Conservation (phyloP, 2,329 filamentous ascomycete genomes). For the Pseudogymnoascus sp. region DNA sequence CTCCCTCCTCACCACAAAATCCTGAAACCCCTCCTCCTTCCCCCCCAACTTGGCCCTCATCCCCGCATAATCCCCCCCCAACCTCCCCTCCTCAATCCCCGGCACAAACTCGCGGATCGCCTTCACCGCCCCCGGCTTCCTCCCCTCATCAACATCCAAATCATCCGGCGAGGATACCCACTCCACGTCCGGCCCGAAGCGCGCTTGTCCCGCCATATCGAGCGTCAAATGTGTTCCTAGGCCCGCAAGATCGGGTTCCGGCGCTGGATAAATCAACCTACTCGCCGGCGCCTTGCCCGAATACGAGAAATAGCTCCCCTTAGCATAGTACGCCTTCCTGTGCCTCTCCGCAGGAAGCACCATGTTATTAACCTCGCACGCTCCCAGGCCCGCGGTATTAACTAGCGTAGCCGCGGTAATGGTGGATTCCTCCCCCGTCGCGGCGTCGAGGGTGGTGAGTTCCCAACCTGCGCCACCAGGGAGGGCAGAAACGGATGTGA, state of each 20-base stretch:
- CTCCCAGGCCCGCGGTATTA: constrained; percentile 77
- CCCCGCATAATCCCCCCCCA: constrained; percentile 80
- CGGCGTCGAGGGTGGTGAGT: constrained; percentile 44
- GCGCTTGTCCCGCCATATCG: constrained; percentile 73
- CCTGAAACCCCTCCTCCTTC: constrained; percentile 56
- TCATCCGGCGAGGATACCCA: constrained; percentile 71
- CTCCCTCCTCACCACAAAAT: constrained; percentile 75
- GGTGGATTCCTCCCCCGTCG: constrained; percentile 39
- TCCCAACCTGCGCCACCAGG: constrained; percentile 53
- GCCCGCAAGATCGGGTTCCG: constrained; percentile 70
- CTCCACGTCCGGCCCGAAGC: constrained; percentile 92
- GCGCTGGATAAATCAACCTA: constrained; percentile 81
- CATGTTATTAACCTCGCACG: constrained; percentile 72
- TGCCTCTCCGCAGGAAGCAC: constrained; percentile 53
- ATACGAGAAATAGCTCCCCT: constrained; percentile 94
- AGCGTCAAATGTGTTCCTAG: constrained; percentile 90
- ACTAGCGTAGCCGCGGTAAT: constrained; percentile 71
- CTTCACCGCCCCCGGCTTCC: constrained; percentile 56
- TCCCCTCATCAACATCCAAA: constrained; percentile 54
- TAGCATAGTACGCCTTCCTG: constrained; percentile 67
- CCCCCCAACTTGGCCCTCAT: constrained; percentile 79
- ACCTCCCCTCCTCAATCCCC: constrained; percentile 51
- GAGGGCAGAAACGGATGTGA: constrained; percentile 43
- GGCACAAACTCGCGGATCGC: constrained; percentile 79
- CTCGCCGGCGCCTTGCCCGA: constrained; percentile 55